Conservation (phyloP, 768 basidiomycete species). For the Tricholomella constricta region DNA sequence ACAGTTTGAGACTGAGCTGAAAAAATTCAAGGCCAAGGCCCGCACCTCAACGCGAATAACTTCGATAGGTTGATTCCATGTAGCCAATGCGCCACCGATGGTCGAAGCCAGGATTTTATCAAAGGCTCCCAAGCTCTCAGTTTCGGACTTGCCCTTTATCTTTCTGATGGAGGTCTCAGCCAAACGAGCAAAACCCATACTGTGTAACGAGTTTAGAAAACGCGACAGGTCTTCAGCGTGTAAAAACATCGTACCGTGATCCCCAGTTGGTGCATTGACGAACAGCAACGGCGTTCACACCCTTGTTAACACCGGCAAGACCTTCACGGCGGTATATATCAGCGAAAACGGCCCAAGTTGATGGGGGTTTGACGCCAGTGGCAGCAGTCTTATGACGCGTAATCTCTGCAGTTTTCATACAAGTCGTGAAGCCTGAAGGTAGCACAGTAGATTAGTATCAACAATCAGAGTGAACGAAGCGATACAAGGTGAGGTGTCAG, state of each 20-base stretch:
- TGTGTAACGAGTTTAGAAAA: constrained; percentile 28
- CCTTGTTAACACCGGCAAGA: constrained; percentile 96
- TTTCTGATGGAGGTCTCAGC: constrained; percentile 82
- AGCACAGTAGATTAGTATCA: constrained; percentile 1
- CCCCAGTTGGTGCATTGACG: constrained; percentile 95
- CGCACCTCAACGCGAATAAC: constrained; percentile 92
- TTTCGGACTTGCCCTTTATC: constrained; percentile 75
- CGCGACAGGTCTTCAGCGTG: neutral
- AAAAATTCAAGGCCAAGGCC: neutral
- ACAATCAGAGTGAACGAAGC: neutral
- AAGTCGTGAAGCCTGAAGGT: constrained; percentile 88
- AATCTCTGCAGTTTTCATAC: constrained; percentile 99
- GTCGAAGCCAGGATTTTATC: constrained; percentile 91
- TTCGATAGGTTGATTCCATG: constrained; percentile 99
- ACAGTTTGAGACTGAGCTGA: constrained; percentile 1
- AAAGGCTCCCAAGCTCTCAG: constrained; percentile 67
- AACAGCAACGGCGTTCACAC: constrained; percentile 93
- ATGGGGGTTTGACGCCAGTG: constrained; percentile 81
- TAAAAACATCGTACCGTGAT: constrained; percentile 62
- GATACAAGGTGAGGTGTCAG: neutral
- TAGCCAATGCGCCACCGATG: constrained; percentile 92
- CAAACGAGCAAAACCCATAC: constrained; percentile 96
- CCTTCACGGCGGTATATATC: constrained; percentile 96
- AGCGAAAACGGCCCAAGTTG: constrained; percentile 91
- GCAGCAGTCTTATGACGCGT: constrained; percentile 92